Evolutionary conservation across 1,139 yeast species (phyloP).

Genomic region (Saccharomycopsis crataegensis): DNA sequence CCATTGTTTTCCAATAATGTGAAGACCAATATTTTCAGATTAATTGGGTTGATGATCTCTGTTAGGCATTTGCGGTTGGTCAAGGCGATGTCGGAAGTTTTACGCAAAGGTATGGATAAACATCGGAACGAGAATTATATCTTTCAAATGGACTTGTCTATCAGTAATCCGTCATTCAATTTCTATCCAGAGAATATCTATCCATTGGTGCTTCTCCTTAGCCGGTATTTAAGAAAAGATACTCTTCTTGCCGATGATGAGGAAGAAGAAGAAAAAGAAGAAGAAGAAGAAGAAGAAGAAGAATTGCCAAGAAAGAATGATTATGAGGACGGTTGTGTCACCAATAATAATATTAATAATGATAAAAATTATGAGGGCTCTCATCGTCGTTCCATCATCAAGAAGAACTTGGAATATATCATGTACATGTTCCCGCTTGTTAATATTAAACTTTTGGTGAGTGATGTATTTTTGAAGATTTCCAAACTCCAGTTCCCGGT

Average conservation of each 20-base stretch:
- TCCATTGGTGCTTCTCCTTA: not conserved
- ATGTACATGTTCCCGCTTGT: conserved; percentile 7
- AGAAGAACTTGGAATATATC: not conserved
- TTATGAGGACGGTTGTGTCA: no score
- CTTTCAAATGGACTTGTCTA: not conserved
- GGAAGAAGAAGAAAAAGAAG: no score
- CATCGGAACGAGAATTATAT: not conserved
- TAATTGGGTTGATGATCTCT: not conserved
- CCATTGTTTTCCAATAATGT: conserved; percentile 6
- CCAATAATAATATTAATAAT: no score
- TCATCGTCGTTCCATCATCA: not conserved
- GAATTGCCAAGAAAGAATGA: no score
- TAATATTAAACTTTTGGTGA: not conserved
- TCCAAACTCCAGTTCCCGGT: not conserved
- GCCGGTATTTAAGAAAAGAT: no score
- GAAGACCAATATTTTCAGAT: not conserved
- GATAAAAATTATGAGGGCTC: no score
- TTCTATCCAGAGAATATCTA: conserved; percentile 1
- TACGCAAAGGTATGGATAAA: not conserved
- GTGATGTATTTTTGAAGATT: conserved; percentile 7
- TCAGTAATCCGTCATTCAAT: conserved; percentile 3
- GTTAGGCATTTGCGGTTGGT: not conserved
- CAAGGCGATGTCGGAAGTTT: not conserved
- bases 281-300: no score
- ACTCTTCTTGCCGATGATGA: no score